These are phyloP conservation scores for Protomyces arabidopsidicola DNA, from an alignment of 1,139 yeast genomes.

Conservation along the genomic window DNA sequence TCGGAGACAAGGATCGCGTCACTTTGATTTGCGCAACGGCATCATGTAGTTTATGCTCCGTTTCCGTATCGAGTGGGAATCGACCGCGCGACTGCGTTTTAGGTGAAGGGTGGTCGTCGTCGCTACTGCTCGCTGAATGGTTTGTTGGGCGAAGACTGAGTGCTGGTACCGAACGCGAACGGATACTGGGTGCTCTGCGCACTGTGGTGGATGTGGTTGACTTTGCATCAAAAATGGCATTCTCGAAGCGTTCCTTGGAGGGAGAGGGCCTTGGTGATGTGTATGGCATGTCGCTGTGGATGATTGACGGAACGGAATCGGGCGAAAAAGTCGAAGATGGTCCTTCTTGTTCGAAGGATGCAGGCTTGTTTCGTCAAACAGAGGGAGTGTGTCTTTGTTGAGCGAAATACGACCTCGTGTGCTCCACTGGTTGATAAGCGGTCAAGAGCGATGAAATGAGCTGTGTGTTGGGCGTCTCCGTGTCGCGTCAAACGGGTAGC, in stretches of 20 bases:
- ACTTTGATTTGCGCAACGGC: constrained; percentile 17
- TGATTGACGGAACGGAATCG: too few species aligned
- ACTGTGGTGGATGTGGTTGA: not conserved
- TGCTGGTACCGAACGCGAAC: constrained; percentile 14
- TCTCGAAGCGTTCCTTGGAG: not conserved
- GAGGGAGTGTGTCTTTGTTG: too few species aligned
- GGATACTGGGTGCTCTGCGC: constrained; percentile 1
- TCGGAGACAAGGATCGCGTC: constrained; percentile 19
- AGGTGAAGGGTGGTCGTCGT: constrained; percentile 6
- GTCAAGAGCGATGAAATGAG: too few species aligned
- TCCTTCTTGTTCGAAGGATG: too few species aligned
- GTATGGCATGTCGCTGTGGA: not conserved
- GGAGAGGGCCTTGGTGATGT: not conserved
- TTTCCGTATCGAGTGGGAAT: constrained; percentile 3
- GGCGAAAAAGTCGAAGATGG: too few species aligned
- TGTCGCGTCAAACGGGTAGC: too few species aligned
- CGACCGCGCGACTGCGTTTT: constrained; percentile 3
- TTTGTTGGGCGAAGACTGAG: not conserved
- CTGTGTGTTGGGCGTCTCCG: too few species aligned
- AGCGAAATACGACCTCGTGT: too few species aligned
- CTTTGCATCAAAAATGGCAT: not conserved
- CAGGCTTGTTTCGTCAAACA: too few species aligned
- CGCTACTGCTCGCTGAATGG: constrained; percentile 4
- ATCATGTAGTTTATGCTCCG: constrained; percentile 18
- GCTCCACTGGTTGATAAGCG: too few species aligned